phyloP scores from a whole-genome alignment of 2,329 filamentous ascomycete species.

The Fonsecaea erecta region DNA sequence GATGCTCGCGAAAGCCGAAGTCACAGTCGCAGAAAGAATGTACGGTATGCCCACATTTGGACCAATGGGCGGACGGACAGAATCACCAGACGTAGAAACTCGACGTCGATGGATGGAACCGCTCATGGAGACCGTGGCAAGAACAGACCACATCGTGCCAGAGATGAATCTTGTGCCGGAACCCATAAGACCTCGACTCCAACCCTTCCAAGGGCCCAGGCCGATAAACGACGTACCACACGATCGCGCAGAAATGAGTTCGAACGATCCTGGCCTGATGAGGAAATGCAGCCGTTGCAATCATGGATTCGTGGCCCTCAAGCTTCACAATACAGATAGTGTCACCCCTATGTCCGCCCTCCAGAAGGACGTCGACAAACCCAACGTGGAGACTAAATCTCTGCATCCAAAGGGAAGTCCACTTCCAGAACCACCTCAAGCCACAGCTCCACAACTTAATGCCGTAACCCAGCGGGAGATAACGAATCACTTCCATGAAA shows the following conservation, averaged over 20 bases:
- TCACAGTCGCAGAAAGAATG: constrained; percentile 28
- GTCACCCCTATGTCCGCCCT: constrained; percentile 29
- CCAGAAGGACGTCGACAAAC: constrained; percentile 21
- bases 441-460: neutral
- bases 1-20: constrained; percentile 23
- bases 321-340: constrained; percentile 29
- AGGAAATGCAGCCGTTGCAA: constrained; percentile 36
- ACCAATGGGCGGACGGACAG: constrained; percentile 2
- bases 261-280: constrained; percentile 25
- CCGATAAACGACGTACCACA: neutral
- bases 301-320: constrained; percentile 32
- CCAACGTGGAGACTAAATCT: constrained; percentile 14
- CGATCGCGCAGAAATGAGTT: constrained; percentile 11
- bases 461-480: neutral
- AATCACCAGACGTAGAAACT: neutral
- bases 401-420: constrained; percentile 24
- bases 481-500: neutral
- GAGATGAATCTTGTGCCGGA: constrained; percentile 18
- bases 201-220: neutral
- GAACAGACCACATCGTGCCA: neutral
- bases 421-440: constrained; percentile 24
- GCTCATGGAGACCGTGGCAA: neutral
- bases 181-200: constrained; percentile 19
- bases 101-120: neutral
- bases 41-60: constrained; percentile 27